phyloP scores from a whole-genome alignment of 371 early-diverging fungal genomes.

The Rhizopus sp. region DNA sequence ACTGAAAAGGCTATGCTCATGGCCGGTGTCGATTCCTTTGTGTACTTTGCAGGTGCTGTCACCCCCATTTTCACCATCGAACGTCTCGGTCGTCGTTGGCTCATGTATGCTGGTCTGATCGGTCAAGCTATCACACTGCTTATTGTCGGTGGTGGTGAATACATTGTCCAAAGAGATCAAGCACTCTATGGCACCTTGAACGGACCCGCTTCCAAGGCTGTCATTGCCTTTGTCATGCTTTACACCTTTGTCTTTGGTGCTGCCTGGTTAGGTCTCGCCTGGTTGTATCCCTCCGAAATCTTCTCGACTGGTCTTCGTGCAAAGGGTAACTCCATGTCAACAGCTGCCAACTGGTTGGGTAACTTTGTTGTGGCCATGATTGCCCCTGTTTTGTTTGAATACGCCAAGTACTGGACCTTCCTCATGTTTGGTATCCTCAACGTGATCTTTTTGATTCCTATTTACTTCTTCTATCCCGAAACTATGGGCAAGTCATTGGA shows the following conservation, averaged over 20 bases:
- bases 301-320: constrained; percentile 54
- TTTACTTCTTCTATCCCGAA: constrained; percentile 56
- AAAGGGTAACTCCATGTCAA: constrained; percentile 47
- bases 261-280: constrained; percentile 55
- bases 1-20: constrained; percentile 46
- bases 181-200: constrained; percentile 28
- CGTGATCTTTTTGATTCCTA: constrained; percentile 39
- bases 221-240: constrained; percentile 47
- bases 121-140: constrained; percentile 42
- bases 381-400: constrained; percentile 49
- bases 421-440: constrained; percentile 57
- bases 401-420: constrained; percentile 59
- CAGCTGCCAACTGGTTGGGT: constrained; percentile 67
- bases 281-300: constrained; percentile 74
- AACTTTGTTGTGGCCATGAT: constrained; percentile 50
- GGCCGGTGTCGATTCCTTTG: constrained; percentile 49
- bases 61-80: constrained; percentile 53
- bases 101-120: constrained; percentile 40
- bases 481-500: constrained; percentile 60
- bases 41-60: constrained; percentile 53
- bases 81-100: constrained; percentile 45
- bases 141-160: constrained; percentile 47
- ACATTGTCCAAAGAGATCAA: constrained; percentile 26
- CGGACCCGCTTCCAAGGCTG: constrained; percentile 33
- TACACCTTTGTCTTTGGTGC: constrained; percentile 55